Evolutionary conservation across 805 yeast genomes (phyloP).

Genomic region (Hanseniaspora nectarophila): DNA sequence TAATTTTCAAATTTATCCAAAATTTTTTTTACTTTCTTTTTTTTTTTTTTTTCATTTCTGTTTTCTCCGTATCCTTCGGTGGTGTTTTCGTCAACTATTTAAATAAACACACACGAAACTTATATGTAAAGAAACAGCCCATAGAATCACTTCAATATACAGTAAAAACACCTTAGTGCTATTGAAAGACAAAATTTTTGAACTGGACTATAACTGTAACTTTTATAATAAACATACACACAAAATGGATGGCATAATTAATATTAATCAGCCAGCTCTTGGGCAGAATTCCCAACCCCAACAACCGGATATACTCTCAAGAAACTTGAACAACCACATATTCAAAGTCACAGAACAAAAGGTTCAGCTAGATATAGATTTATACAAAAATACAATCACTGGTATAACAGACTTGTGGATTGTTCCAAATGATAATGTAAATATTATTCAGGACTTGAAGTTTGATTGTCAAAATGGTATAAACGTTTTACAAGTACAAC

Average conservation of each 20-base stretch:
- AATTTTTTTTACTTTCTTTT: no score
- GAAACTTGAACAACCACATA: constrained; percentile 17
- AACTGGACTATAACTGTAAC: neutral
- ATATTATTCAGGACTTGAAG: constrained; percentile 42
- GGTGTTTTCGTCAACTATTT: no score
- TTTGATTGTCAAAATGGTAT: constrained; percentile 54
- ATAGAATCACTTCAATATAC: no score
- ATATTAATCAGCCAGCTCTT: neutral
- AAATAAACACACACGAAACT: no score
- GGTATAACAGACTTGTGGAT: constrained; percentile 80
- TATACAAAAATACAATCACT: constrained; percentile 41
- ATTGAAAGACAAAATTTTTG: no score
- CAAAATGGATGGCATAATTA: neutral
- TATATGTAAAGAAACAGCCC: no score
- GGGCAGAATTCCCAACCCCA: neutral
- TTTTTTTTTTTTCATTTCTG: no score
- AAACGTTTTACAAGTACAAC: constrained; percentile 29
- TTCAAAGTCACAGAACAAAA: constrained; percentile 76
- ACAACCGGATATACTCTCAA: constrained; percentile 1
- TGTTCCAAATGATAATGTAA: constrained; percentile 47
- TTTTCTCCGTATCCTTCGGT: no score
- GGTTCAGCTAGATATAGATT: constrained; percentile 67
- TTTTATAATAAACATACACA: no score
- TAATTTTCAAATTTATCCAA: no score
- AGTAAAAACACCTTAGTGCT: no score